Evolutionary conservation across 805 yeast species (phyloP), one percentile per base, ranked within the genome.

Genomic region (Kodamaea lidongshanica): DNA sequence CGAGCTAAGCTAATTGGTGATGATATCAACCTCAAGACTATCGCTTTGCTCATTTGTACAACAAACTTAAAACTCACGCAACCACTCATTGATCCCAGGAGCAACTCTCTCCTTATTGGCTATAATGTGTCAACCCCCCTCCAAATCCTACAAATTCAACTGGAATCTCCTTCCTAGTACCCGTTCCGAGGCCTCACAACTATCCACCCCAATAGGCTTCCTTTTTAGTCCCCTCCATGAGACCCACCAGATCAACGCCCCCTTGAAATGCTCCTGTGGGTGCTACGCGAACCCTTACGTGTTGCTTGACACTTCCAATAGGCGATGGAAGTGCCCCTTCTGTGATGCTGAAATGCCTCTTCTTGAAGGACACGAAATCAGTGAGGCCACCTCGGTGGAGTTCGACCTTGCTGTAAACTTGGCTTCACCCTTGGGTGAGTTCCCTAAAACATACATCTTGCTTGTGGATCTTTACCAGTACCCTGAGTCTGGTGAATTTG

Each of bases 101-200:
- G n/a, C n/a, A n/a, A n/a, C n/a, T n/a, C n/a, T n/a, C n/a, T n/a
- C n/a, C n/a, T n/a, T n/a, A 19, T 19, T 19, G 8, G n/a, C 21
- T n/a, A 19, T 8, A 8, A 19, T 19, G n/a, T 19, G 21, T 19
- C 21, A 19, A 19, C n/a, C n/a, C 21, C n/a, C n/a, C 21, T n/a
- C 21, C 21, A 8, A 8, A n/a, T 8, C 10, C 8, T 77, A 30
- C 70, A 27, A 83, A 35, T 79, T 82, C 62, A 74, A 81, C 45
- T 82, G 89, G 89, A 79, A 82, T 54, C 43, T 59, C 7, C 54
- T 63, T 38, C 67, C 69, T 1, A 47, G 58, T 12, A 61, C 67
- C 2, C 50, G 60, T 23, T 41, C 60, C 5, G 69, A 63, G 34
- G 53, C 51, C 4, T 43, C 52, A 2, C 51, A 42, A 16, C 33